Evolutionary conservation across 371 early-diverging fungal genomes (phyloP), one percentile per base, ranked within the genome.

Genomic region (Blakeslea trispora): DNA sequence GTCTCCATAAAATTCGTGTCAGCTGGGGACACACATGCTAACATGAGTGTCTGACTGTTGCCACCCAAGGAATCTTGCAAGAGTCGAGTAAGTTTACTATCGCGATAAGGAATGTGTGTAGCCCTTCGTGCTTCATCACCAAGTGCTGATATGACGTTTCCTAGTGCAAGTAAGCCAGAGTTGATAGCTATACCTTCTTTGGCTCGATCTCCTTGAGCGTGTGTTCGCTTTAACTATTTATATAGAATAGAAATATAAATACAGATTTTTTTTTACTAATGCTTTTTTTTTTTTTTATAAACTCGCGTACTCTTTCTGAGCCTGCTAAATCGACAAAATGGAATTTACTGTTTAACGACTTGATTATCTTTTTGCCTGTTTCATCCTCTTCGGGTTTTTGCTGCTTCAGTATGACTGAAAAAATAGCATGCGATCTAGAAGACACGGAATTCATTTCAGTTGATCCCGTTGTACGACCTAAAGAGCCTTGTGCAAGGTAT

Each of bases 321-420:
- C 99, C 99, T 34, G 99, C 99, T 63, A 99, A 77, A 81, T 99
- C 99, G 23, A 99, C 99, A 84, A 99, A 99, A 69, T 96, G 94
- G 59, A 97, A 94, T 75, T 98, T 98, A 48, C 72, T 71, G 11
- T 60, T 48, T 7, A 68, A 22, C 15, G 60, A 47, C 39, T 64
- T 64, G 19, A 55, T 46, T 13, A 55, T 44, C 50, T 40, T 44
- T 47, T 57, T 51, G 18, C 60, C 64, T 39, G 32, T 48, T 28
- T 72, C 69, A 10, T 69, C 67, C 14, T 58, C 59, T 56, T 85
- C 82, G 35, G 57, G 55, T 41, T 69, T 74, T 34, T 85, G 80
- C 57, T 90, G 91, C n/a, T 77, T 67, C 39, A 95, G 81, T 23
- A 86, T 84, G n/a, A 96, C 83, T n/a, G 91, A 88, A 73, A 96